These are phyloP conservation scores for Russula emetica DNA, from an alignment of 768 basidiomycete genomes.

Conservation along the genomic window DNA sequence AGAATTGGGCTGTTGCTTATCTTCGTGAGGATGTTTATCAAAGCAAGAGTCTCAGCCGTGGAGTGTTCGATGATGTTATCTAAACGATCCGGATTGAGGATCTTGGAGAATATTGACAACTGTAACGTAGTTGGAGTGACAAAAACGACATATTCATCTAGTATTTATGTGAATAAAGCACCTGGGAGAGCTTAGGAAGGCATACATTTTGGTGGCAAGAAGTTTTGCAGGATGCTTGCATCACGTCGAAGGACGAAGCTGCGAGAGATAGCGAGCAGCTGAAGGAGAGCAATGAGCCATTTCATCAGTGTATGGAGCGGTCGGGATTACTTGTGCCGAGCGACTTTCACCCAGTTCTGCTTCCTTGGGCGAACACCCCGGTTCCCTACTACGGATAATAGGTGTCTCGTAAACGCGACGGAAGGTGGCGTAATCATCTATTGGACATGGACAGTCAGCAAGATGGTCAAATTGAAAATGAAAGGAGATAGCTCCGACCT, in stretches of 20 bases:
- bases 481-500: slow-evolving; percentile 41
- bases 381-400: slow-evolving; percentile 80
- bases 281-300: neutral
- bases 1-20: slow-evolving; percentile 91
- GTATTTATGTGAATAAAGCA: slow-evolving; percentile 3
- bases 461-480: neutral
- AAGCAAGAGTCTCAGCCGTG: slow-evolving; percentile 70
- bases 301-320: neutral
- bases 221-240: slow-evolving; percentile 72
- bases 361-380: slow-evolving; percentile 66
- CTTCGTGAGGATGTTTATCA: slow-evolving; percentile 81
- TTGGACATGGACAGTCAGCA: slow-evolving; percentile 3
- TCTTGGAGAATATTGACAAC: slow-evolving; percentile 66
- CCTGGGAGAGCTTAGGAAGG: slow-evolving; percentile 1
- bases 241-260: slow-evolving; percentile 91
- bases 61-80: slow-evolving; percentile 64
- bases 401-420: slow-evolving; percentile 80
- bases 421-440: slow-evolving; percentile 75
- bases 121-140: slow-evolving; percentile 84
- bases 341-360: slow-evolving; percentile 75
- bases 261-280: slow-evolving; percentile 71
- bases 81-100: slow-evolving; percentile 68
- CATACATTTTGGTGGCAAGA: slow-evolving; percentile 89
- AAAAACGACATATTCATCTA: slow-evolving; percentile 99
- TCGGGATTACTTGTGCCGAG: slow-evolving; percentile 57